These are phyloP conservation scores for Geum urbanum DNA, from an alignment of 306 rosid genomes.

Conservation along the genomic window DNA sequence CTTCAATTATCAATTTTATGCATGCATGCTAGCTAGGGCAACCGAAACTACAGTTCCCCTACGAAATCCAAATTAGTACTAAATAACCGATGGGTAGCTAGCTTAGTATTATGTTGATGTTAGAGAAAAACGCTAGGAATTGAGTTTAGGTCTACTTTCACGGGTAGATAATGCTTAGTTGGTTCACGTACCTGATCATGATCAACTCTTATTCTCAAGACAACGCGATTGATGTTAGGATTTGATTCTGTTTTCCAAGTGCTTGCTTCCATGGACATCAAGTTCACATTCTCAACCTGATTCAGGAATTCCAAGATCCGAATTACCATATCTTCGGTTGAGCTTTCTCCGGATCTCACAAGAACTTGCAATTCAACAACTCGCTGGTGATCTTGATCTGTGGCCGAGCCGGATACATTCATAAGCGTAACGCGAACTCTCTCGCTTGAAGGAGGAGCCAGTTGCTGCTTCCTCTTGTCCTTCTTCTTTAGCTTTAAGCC, in stretches of 20 bases:
- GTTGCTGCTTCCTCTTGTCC: not conserved
- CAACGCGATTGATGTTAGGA: conserved; percentile 35
- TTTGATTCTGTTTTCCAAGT: conserved; percentile 34
- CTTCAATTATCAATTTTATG: not conserved
- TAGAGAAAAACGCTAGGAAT: not conserved
- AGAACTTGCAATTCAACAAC: conserved; percentile 55
- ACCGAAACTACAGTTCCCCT: too few relatives aligned
- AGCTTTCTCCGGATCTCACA: conserved; percentile 38
- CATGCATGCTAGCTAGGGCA: not conserved
- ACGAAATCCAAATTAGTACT: too few relatives aligned
- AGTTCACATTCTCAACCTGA: conserved; percentile 36
- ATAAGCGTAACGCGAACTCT: conserved; percentile 42
- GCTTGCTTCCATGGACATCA: conserved; percentile 61
- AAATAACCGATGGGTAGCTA: too few relatives aligned
- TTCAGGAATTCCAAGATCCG: conserved; percentile 64
- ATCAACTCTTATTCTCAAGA: conserved; percentile 53
- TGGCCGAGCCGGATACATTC: conserved; percentile 41
- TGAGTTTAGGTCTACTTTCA: not conserved
- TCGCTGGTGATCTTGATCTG: conserved; percentile 37
- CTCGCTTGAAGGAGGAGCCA: conserved; percentile 27
- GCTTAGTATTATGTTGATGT: too few relatives aligned
- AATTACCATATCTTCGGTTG: conserved; percentile 44
- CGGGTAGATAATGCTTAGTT: not conserved
- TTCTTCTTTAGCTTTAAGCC: conserved; percentile 21
- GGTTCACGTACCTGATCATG: conserved; percentile 47